Conservation (phyloP, 305 asterid genomes). For the Nicotiana rustica region DNA sequence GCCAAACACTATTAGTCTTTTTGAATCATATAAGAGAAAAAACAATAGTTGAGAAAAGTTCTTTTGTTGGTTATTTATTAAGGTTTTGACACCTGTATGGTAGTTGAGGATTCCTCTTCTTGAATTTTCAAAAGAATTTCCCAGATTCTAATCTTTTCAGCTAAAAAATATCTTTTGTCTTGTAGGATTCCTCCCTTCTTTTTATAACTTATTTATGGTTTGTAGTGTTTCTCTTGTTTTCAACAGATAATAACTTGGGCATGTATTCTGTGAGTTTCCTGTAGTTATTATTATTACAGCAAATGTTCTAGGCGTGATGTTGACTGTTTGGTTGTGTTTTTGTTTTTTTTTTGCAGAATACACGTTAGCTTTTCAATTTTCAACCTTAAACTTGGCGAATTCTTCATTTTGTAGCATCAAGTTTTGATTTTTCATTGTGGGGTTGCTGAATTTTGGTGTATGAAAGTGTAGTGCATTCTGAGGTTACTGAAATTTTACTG, state of each 20-base stretch:
- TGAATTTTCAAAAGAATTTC: background rate
- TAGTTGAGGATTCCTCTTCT: conserved; percentile 21
- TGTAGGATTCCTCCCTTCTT: background rate
- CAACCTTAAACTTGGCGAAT: conserved; percentile 38
- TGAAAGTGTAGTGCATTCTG: background rate
- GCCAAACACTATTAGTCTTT: background rate
- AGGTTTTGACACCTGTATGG: conserved; percentile 1
- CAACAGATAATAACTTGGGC: background rate
- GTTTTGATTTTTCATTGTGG: conserved; percentile 39
- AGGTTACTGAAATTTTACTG: conserved; percentile 19
- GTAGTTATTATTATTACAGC: conserved; percentile 29
- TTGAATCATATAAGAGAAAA: background rate
- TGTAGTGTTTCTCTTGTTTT: background rate
- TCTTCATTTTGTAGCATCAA: conserved; percentile 35
- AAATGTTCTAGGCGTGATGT: conserved; percentile 49
- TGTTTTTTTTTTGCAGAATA: background rate
- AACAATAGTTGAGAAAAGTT: background rate
- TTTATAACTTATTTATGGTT: background rate
- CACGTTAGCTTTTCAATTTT: conserved; percentile 34
- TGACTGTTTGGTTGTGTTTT: conserved; percentile 47
- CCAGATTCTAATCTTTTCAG: background rate
- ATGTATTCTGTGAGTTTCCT: conserved; percentile 30
- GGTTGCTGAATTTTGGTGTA: conserved; percentile 28
- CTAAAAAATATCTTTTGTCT: background rate
- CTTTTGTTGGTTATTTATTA: background rate